These are phyloP conservation scores for Beauveria rudraprayagi DNA, from an alignment of 2,329 filamentous ascomycete genomes.

Conservation along the genomic window DNA sequence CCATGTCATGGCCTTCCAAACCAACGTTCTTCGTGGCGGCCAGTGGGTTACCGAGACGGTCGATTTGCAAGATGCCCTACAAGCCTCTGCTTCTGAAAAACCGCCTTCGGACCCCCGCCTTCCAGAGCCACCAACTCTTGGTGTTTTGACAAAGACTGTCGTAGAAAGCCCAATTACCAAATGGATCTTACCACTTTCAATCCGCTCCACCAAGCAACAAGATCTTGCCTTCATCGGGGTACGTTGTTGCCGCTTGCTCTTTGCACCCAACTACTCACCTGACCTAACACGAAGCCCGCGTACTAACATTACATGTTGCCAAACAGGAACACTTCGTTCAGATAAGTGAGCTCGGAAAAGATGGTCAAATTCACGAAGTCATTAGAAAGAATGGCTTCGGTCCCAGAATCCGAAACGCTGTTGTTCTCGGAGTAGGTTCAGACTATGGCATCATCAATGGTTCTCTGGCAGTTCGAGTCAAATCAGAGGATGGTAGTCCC, in stretches of 20 bases:
- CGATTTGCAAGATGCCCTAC: slow-evolving; percentile 34
- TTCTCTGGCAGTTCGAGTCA: slow-evolving; percentile 20
- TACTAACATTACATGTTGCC: slow-evolving; percentile 7
- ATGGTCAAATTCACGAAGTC: slow-evolving; percentile 68
- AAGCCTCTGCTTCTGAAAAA: slow-evolving; percentile 27
- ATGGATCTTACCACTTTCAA: slow-evolving; percentile 70
- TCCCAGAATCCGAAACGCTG: slow-evolving; percentile 68
- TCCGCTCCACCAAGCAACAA: slow-evolving; percentile 62
- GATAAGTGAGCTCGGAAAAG: slow-evolving; percentile 63
- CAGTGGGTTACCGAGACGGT: slow-evolving; percentile 50
- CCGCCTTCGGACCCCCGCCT: slow-evolving; percentile 20
- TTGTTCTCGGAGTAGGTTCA: slow-evolving; percentile 57
- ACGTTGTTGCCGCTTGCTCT: slow-evolving; percentile 27
- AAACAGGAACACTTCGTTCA: slow-evolving; percentile 71
- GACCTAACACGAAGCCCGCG: not conserved
- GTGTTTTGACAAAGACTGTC: slow-evolving; percentile 71
- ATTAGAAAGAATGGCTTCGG: slow-evolving; percentile 72
- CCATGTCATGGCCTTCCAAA: slow-evolving; percentile 40
- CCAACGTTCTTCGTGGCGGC: slow-evolving; percentile 45
- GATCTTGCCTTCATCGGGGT: slow-evolving; percentile 83
- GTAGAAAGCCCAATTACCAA: slow-evolving; percentile 67
- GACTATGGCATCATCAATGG: slow-evolving; percentile 20
- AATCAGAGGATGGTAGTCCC: slow-evolving; percentile 33
- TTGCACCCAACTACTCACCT: not conserved
- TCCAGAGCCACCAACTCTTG: slow-evolving; percentile 46